Base-by-base conservation (phyloP, 306 rosid species). In the Cucurbita ficifolia region DNA sequence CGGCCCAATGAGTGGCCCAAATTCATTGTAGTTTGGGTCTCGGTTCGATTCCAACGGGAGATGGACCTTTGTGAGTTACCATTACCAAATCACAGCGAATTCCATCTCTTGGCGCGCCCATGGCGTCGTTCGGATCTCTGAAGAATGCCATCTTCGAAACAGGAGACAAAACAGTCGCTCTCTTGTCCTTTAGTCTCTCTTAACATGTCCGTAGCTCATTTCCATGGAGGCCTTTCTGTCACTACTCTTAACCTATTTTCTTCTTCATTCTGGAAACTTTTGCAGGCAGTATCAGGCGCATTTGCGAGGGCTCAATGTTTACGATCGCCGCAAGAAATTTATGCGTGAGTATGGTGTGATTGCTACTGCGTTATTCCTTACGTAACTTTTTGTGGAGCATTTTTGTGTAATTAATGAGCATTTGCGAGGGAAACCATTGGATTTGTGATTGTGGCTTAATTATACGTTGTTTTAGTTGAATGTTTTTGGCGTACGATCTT, bases 271-370 rank as follows among this genome's bases (percentile, higher is more conserved):
- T 24, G 16, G 58, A 16, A 35, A 52, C 36, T 33, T 24, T 65
- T 59, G 8, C 71, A 84, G 88, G 79, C 86, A 87, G 78, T 84
- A 84, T 68, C 88, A 87, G 75, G 91, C 83, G 76, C 88, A 84
- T 42, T 78, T 87, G 40, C 87, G 82, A 35, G 91, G 88, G 36
- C 91, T 82, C 70, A 86, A 84, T 67, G 88, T 83, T 7, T 84
- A 82, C 75, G 90, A 86, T 49, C 86, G 90, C 73, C 88, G 80
- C 78, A 78, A 86, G 18, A 84, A 84, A 22, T 84, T 84, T 29
- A 63, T 94, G 10, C 76, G 84, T 21, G 98, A 94, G 74, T 94
- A 87, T 62, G 95, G 96, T 89, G 71, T 18, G 79, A 5, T 56
- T 69, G 3, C 8, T 12, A 40, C 38, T 18, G 58, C 40, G 18